Evolutionary conservation across 202 grass and related monocot species (phyloP).

Genomic region (Hordeum pubiflorum): DNA sequence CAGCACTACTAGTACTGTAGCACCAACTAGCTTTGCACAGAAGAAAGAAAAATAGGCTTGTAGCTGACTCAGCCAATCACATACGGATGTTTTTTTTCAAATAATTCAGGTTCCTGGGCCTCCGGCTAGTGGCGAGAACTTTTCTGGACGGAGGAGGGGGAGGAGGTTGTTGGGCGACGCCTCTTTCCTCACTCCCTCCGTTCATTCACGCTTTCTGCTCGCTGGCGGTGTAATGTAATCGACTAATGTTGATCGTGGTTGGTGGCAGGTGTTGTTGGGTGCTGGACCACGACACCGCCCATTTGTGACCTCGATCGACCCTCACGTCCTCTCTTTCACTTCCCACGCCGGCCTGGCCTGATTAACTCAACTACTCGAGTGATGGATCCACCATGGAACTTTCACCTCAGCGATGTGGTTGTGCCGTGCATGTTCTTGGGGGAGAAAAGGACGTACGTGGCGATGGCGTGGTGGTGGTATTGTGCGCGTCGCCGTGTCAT

Average conservation of each 20-base stretch:
- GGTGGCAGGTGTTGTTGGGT: slow-evolving; percentile 2
- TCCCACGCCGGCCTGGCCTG: not conserved
- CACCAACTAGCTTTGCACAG: not conserved
- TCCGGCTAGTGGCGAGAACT: not conserved
- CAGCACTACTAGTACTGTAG: not conserved
- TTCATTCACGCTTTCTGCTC: not conserved
- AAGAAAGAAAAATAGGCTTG: not conserved
- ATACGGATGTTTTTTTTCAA: no score
- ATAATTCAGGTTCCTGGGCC: not conserved
- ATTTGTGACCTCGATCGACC: not conserved
- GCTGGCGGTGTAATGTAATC: not conserved
- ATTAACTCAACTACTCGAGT: not conserved
- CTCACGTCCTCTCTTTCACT: not conserved
- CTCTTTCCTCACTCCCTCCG: not conserved
- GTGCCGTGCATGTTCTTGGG: not conserved
- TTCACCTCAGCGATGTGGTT: not conserved
- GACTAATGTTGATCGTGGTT: not conserved
- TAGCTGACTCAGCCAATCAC: no score
- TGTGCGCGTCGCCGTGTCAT: not conserved
- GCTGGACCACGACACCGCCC: not conserved
- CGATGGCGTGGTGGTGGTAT: no score
- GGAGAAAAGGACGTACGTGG: no score
- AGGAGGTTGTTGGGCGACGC: not conserved
- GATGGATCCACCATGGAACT: not conserved
- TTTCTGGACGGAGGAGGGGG: not conserved